phyloP scores from a whole-genome alignment of 495 filamentous ascomycete genomes.

The Penicillium ochrochloron region DNA sequence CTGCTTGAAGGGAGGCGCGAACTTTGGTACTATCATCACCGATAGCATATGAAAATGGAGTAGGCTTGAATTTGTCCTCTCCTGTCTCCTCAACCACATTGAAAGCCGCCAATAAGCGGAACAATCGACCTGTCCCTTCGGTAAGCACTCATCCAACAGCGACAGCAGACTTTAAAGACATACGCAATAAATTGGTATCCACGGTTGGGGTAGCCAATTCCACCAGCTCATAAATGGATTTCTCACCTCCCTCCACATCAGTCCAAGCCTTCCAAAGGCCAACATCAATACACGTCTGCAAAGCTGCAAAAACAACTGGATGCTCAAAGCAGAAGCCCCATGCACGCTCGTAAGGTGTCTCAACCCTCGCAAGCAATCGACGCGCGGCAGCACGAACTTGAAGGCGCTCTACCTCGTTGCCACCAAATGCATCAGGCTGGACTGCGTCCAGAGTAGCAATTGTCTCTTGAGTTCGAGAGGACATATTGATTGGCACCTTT shows the following conservation, averaged over 20 bases:
- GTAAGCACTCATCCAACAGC: not conserved
- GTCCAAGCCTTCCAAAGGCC: not conserved
- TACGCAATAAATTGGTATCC: not conserved
- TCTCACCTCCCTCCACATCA: not conserved
- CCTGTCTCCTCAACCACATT: not conserved
- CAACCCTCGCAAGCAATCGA: not conserved
- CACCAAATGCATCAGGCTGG: not conserved
- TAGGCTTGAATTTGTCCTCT: not conserved
- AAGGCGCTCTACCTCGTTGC: not conserved
- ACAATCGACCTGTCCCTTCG: not conserved
- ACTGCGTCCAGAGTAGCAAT: not conserved
- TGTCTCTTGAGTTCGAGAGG: not conserved
- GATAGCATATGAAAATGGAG: not conserved
- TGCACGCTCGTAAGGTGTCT: not conserved
- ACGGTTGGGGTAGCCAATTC: not conserved
- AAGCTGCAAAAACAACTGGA: not conserved
- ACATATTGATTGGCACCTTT: not conserved
- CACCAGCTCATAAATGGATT: not conserved
- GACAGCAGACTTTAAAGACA: not conserved
- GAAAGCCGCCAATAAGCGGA: not conserved
- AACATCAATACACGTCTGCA: not conserved
- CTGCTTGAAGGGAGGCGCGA: not conserved
- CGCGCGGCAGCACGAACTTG: not conserved
- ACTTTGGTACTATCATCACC: constrained; percentile 1
- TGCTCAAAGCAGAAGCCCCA: constrained; percentile 4